phyloP scores from a whole-genome alignment of 2,329 filamentous ascomycete genomes.

The Pestalotiopsis fici region DNA sequence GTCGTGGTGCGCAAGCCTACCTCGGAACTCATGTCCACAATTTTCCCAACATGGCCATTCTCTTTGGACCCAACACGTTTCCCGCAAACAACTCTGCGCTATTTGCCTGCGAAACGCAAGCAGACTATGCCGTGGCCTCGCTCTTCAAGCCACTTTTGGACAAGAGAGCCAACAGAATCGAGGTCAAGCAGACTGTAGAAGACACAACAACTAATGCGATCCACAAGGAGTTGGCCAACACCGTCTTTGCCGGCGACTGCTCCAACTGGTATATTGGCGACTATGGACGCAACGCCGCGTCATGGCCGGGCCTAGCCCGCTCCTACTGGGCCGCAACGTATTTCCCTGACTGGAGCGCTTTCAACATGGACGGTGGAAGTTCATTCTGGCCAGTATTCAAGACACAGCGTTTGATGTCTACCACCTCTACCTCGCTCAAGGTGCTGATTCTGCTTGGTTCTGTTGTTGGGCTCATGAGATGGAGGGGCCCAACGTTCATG shows the following conservation, averaged over 20 bases:
- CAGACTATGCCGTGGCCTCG: constrained; percentile 28
- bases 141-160: constrained; percentile 31
- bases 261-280: constrained; percentile 43
- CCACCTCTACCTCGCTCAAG: not conserved
- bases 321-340: constrained; percentile 29
- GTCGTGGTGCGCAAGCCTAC: constrained; percentile 29
- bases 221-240: constrained; percentile 29
- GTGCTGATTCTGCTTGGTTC: not conserved
- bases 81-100: constrained; percentile 27
- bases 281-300: constrained; percentile 36
- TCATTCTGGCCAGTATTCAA: not conserved
- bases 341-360: constrained; percentile 21
- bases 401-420: not conserved
- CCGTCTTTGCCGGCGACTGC: constrained; percentile 37
- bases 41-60: constrained; percentile 31
- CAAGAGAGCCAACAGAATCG: constrained; percentile 28
- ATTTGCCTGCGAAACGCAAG: constrained; percentile 24
- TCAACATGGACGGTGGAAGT: constrained; percentile 3
- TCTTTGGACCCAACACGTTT: constrained; percentile 27
- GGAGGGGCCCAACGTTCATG: not conserved
- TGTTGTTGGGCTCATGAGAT: not conserved
- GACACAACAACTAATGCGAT: constrained; percentile 29
- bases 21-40: constrained; percentile 28
- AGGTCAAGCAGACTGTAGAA: constrained; percentile 34
- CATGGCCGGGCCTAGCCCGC: constrained; percentile 33